Percentiles rank a stretch among this genome's conserved stretches.
Conservation (phyloP, 257 asterid species). For the Solanum peruvianum region DNA sequence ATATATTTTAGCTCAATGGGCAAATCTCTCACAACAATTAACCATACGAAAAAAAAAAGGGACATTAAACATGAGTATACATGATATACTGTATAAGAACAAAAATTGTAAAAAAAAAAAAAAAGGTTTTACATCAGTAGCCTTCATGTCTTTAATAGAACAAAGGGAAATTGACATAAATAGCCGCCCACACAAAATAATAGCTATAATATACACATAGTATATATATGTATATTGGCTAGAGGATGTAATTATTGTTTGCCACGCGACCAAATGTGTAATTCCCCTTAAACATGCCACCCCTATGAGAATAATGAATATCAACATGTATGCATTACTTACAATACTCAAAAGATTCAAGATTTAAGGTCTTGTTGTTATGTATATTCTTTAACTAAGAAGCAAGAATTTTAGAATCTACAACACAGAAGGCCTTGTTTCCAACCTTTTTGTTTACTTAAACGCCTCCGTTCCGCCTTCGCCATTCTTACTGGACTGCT, state of each 20-base stretch:
- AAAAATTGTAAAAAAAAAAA: neutral
- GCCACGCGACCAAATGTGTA: neutral
- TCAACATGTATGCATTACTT: constrained; percentile 39
- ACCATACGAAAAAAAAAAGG: neutral
- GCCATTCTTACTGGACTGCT: constrained; percentile 96
- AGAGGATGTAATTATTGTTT: neutral
- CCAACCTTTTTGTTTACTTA: constrained; percentile 65
- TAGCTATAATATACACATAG: neutral
- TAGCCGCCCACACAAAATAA: neutral
- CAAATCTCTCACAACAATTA: neutral
- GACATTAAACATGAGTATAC: neutral
- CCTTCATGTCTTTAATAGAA: neutral
- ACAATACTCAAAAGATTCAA: constrained; percentile 8
- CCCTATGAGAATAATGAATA: neutral
- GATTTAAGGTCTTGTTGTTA: neutral
- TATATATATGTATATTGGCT: neutral
- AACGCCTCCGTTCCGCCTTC: constrained; percentile 52
- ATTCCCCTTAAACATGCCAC: neutral
- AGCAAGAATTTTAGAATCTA: constrained; percentile 42
- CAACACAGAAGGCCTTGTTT: constrained; percentile 75
- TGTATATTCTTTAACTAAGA: constrained; percentile 8
- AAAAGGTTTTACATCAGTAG: neutral
- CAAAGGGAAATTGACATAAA: neutral
- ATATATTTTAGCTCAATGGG: neutral
- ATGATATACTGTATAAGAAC: neutral